Base-by-base conservation (phyloP, 2,329 filamentous ascomycete genomes). In the Fusarium sp. region DNA sequence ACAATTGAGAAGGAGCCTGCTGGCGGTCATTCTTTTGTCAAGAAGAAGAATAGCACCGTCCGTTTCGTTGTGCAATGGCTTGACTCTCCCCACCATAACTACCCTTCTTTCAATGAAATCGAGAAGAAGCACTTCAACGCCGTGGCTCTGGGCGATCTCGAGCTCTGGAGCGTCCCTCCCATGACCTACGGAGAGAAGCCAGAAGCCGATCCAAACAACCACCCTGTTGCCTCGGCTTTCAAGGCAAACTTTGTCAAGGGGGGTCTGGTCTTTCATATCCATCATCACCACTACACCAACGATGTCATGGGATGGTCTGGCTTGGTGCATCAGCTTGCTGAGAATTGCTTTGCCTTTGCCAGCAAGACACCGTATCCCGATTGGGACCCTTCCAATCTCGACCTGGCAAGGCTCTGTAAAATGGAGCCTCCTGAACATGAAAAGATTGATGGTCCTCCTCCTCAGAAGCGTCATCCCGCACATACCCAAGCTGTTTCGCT, bases 241-340 rank as follows among this genome's bases (percentile, higher is more conserved):
- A 81, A 85, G 62, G 82, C 81, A 0, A 86, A 83, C 72, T 83
- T 87, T 45, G 76, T 86, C 29, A 79, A 75, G 0, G 84, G 84
- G 4, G 85, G 84, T 0, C 67, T 86, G 2, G 79, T 86, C 10
- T 81, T 86, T 61, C 82, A 80, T 37, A 84, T 83, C 60, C 83
- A 86, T 45, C 75, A 79, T 59, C 85, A 86, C 52, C 85, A 87
- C 65, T 86, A 83, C 57, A 71, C 81, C 47, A 84, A 83, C 66
- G 84, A 86, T 69, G 75, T 84, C 0, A 84, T 84, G 80, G 84
- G 83, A 5, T 85, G 84, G 83, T 79, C 80, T 0, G 77, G 78
- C 6, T 80, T 83, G 22, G 73, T 77, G 0, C 79, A 81, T 20
- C 83, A 86, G 76, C 80, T 86, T 5, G 84, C 84, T 8, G 84